These are phyloP conservation scores for Wallacemonas sp. DNA, from an alignment of 208 protist species.

Conservation along the genomic window DNA sequence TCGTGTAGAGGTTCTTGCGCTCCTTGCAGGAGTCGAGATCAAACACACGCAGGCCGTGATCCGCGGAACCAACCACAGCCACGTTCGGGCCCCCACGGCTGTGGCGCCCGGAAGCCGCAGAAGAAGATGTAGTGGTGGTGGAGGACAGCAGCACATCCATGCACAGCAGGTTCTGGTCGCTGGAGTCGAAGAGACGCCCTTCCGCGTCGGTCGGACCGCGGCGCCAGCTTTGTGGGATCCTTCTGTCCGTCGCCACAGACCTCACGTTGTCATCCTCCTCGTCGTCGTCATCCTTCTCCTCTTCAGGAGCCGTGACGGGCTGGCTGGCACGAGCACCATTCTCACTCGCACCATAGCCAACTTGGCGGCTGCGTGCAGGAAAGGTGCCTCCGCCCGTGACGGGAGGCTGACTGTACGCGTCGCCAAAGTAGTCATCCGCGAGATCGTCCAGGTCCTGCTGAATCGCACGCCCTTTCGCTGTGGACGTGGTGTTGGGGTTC, in stretches of 20 bases:
- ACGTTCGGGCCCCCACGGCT: not conserved
- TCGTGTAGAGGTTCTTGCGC: conserved; percentile 71
- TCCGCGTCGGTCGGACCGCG: conserved; percentile 44
- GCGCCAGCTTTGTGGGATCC: conserved; percentile 34
- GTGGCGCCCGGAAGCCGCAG: no score
- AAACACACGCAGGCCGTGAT: conserved; percentile 88
- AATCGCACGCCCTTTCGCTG: conserved; percentile 41
- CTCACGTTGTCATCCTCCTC: not conserved
- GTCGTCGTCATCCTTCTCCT: not conserved
- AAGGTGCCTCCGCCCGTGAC: not conserved
- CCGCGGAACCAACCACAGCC: conserved; percentile 75
- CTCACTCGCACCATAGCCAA: no score
- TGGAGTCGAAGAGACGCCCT: conserved; percentile 74
- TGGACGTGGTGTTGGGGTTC: conserved; percentile 25
- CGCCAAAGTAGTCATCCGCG: conserved; percentile 63
- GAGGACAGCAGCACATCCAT: conserved; percentile 65
- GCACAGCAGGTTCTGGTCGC: conserved; percentile 84
- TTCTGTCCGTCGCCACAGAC: conserved; percentile 12
- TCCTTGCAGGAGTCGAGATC: conserved; percentile 54
- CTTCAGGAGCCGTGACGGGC: not conserved
- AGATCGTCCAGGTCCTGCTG: conserved; percentile 57
- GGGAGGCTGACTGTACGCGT: conserved; percentile 19
- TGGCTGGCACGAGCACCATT: no score
- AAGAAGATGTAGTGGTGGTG: not conserved
- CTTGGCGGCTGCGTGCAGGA: not conserved